Evolutionary conservation across 2,329 filamentous ascomycete genomes (phyloP).

Genomic region (Camptophora hylomeconis): DNA sequence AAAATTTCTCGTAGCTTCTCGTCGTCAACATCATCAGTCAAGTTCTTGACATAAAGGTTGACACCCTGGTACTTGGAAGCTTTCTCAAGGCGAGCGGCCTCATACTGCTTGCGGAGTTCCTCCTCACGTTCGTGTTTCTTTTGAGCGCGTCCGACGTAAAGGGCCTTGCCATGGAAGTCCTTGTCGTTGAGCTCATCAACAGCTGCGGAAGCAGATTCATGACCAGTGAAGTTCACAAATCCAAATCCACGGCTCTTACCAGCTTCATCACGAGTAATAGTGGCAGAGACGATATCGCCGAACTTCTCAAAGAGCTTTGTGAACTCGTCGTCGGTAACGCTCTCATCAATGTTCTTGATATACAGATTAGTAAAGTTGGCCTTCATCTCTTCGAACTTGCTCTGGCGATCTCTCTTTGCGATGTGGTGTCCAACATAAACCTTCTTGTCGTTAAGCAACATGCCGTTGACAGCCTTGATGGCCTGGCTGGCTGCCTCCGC

Average conservation of each 20-base stretch:
- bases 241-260: conserved; percentile 93
- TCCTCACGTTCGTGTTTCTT: conserved; percentile 99
- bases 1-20: conserved; percentile 96
- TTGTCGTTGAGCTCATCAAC: conserved; percentile 86
- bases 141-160: conserved; percentile 96
- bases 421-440: conserved; percentile 99
- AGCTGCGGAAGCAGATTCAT: conserved; percentile 72
- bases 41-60: conserved; percentile 99
- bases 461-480: conserved; percentile 99
- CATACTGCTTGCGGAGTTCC: conserved; percentile 96
- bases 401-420: conserved; percentile 99
- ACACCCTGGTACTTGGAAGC: conserved; percentile 98
- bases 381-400: conserved; percentile 99
- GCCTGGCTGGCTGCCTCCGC: conserved; percentile 92
- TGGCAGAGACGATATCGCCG: conserved; percentile 90
- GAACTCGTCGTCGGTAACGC: conserved; percentile 88
- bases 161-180: conserved; percentile 85
- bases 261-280: conserved; percentile 75
- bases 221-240: conserved; percentile 89
- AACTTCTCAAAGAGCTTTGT: conserved; percentile 81
- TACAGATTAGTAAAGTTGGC: conserved; percentile 99
- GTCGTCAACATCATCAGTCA: conserved; percentile 92
- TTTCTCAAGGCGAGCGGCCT: conserved; percentile 94
- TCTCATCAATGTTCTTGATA: conserved; percentile 88
- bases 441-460: conserved; percentile 99